These are phyloP conservation scores for Daldinia childiae DNA, from an alignment of 495 filamentous ascomycete species.

Conservation along the genomic window DNA sequence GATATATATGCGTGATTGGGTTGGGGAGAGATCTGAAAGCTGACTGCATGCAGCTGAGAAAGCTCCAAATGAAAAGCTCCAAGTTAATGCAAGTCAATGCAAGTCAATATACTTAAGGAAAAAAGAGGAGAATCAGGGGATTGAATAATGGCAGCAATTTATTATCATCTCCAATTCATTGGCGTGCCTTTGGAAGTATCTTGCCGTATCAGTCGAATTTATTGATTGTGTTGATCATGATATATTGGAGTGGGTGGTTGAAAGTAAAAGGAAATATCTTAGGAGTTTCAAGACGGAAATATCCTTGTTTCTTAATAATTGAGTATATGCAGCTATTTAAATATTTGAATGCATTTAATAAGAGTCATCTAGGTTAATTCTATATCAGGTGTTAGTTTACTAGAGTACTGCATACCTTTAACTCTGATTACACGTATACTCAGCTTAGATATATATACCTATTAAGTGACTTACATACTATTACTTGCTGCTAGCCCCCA, in stretches of 20 bases:
- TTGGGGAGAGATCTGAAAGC: slow-evolving; percentile 15
- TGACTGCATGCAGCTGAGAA: slow-evolving; percentile 7
- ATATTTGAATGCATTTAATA: not conserved
- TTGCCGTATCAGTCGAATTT: not conserved
- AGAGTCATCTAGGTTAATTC: not conserved
- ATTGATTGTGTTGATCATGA: not conserved
- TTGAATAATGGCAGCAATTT: not conserved
- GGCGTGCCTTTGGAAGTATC: no score
- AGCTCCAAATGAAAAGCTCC: not conserved
- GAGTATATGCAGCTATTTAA: slow-evolving; percentile 5
- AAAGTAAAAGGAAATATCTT: not conserved
- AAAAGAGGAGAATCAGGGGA: not conserved
- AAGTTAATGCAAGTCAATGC: no score
- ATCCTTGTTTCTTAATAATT: slow-evolving; percentile 9
- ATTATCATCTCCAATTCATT: not conserved
- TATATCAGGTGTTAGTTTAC: no score
- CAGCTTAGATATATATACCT: not conserved
- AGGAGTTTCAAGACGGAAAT: slow-evolving; percentile 19
- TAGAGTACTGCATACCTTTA: not conserved
- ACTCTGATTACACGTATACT: not conserved
- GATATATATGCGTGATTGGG: slow-evolving; percentile 8
- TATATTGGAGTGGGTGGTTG: not conserved
- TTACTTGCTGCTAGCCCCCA: not conserved
- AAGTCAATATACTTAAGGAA: not conserved
- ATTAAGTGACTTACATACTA: not conserved